Base-by-base conservation (phyloP, 805 yeast genomes). In the Teunomyces aglyptinius region DNA sequence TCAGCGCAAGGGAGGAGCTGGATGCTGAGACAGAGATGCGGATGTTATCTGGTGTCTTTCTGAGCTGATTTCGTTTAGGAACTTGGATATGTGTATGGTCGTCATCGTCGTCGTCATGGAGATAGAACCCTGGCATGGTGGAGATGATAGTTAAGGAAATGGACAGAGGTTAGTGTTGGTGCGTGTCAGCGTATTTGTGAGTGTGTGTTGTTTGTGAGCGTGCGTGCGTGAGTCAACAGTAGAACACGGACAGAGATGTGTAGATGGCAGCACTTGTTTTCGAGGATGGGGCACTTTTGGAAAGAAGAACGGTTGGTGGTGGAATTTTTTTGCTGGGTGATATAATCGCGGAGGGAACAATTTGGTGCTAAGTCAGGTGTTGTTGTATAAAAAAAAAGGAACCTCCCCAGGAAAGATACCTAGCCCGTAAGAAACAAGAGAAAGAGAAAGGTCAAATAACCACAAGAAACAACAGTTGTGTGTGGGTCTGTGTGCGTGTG, bases 91-190 rank as follows among this genome's bases (percentile, higher is more conserved):
- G 29, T 3, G 29, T 26, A 34, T 28, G 38, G 20, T 35, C 26
- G 11, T 24, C 47, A 4, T 47, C 49, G 16, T 13, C 38, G 16
- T 49, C 53, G 5, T 50, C 50, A 8, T 42, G 46, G 12, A 27
- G 44, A 44, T 11, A 47, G 40, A 31, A 43, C 36, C 44, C 36
- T 38, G 16, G 45, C 50, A 26, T 28, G 47, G 3, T 43, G 11
- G 39, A 6, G 28, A 33, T 13, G 10, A 18, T 13, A n/a, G 33
- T 6, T 22, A 24, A 24, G 26, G 26, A 24, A 24, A 24, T 3
- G 26, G 8, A n/a, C n/a, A 19, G 20, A 3, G 20, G 3, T 5
- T 4, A 5, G 5, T 19, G 20, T 11, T 24, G 1, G 26, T 8
- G 26, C 3, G 26, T 6, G 26, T 19, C 5, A 24, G 10, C 4